These are phyloP conservation scores for Curvularia lunata DNA, from an alignment of 2,329 filamentous ascomycete species.

Conservation along the genomic window DNA sequence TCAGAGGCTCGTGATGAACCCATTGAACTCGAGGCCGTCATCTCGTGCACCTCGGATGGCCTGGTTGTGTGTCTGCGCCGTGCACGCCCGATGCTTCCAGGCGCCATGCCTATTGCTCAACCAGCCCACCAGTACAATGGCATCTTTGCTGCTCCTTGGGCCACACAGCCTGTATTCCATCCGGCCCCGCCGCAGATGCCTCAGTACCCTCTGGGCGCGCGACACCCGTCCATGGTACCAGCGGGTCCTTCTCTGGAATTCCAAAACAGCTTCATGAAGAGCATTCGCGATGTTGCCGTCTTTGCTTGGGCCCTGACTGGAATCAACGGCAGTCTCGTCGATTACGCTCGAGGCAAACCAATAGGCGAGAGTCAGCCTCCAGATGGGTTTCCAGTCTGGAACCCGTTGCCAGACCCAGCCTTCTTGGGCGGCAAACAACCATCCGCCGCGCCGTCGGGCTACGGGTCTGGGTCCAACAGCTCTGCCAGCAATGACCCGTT, in stretches of 20 bases:
- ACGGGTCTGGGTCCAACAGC: constrained; percentile 42
- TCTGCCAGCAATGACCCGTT: constrained; percentile 44
- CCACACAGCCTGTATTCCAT: constrained; percentile 65
- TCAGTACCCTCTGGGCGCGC: constrained; percentile 45
- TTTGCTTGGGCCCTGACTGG: constrained; percentile 84
- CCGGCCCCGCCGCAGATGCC: constrained; percentile 49
- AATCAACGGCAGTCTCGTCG: constrained; percentile 76
- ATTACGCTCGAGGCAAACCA: constrained; percentile 67
- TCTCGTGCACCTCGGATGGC: constrained; percentile 88
- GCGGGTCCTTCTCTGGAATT: constrained; percentile 52
- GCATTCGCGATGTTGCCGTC: constrained; percentile 84
- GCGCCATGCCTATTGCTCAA: constrained; percentile 28
- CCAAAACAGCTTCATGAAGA: constrained; percentile 72
- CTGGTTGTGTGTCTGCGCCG: constrained; percentile 80
- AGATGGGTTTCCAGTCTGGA: constrained; percentile 67
- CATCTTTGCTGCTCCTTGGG: constrained; percentile 83
- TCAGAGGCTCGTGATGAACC: constrained; percentile 46
- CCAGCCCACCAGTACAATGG: constrained; percentile 53
- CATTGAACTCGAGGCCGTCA: constrained; percentile 84
- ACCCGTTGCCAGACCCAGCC: constrained; percentile 30
- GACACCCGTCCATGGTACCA: constrained; percentile 54
- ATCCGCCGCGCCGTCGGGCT: constrained; percentile 44
- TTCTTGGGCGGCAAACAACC: constrained; percentile 21
- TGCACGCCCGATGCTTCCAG: constrained; percentile 72
- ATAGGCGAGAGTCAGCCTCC: constrained; percentile 68